Evolutionary conservation across 148 eudicot genomes (phyloP), one percentile per base, ranked within the genome.

Genomic region (Rhododendron simsii): DNA sequence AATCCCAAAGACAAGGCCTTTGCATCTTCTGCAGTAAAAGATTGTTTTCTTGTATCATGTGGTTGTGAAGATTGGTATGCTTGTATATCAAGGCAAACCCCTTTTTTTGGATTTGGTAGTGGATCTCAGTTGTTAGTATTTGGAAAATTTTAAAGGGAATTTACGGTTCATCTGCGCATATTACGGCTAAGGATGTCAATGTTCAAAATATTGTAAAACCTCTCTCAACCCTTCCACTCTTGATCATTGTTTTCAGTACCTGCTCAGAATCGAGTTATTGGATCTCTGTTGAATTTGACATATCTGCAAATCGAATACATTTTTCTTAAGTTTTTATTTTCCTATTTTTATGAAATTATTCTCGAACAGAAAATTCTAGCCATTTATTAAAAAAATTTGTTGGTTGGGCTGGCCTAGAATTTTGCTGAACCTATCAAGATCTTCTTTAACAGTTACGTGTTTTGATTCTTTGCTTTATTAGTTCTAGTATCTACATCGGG

Each of bases 1-100:
- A n/a, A 37, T 48, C 69, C 67, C 51, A 84, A 12, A 67, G 80
- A 26, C 44, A 18, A 45, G 57, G 67, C 81, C 83, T 83, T 83
- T 83, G 86, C 81, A 83, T 87, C 83, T 77, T 77, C 78, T 83
- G 77, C 77, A 87, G 44, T 81, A 28, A 39, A 81, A 81, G 41
- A 18, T 23, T 13, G 45, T 45, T 28, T 47, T 39, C 48, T 14
- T 79, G 59, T 85, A 10, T 63, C 26, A 7, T 85, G 57, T 55
- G 23, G 18, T 86, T 86, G 35, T 41, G 53, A 77, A 53, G 26
- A 20, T 41, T 35, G 26, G 37, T 9, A 77, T 33, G 81, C 81
- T 74, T 76, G 48, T 84, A 28, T 12, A 84, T 12, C 67, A 74
- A 35, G 81, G 53, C 53, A 48, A 53, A 50, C 30, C 44, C 39